Base-by-base conservation (phyloP, 225 moss, liverwort and hornwort species). In the Polytrichum commune region DNA sequence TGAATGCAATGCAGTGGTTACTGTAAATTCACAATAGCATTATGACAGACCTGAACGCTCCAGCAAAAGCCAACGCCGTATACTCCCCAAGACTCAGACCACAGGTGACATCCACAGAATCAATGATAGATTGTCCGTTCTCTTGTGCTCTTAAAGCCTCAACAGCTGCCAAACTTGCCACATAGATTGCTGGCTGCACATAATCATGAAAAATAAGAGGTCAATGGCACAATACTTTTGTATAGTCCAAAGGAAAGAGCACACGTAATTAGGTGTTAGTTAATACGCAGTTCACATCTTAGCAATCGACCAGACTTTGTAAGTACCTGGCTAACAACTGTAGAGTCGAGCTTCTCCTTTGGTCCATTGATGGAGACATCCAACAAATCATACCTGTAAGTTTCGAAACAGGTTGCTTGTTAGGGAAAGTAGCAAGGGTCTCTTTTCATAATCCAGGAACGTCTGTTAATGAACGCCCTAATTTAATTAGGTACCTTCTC, bases 71-170 rank as follows among this genome's bases (percentile, higher is more conserved):
- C 68, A 99, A 87, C 38, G 98, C 98, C 53, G 95, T 99, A 79
- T 99, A 99, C 75, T 99, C 98, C 74, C 95, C 98, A 29, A 99
- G 91, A 69, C 98, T 99, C 72, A 99, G 81, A 63, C 98, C 98
- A 76, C 95, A 95, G 18, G 98, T 90, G 58, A 99, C 98, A 64
- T 99, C 90, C 60, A 95, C 98, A 57, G 93, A 84, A 73, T 95
- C 91, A 69, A 95, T 88, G 55, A 93, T 84, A 63, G 86, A 88
- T 84, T 95, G 93, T 38, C 98, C 98, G 35, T 90, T 93, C 69
- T 89, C 93, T 83, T 83, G 86, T 24, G 89, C 95, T 81, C 90
- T 88, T 64, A 88, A 78, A 29, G 90, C 92, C 80, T 98, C 98
- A 54, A 98, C 90, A 63, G 98, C 98, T 67, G 98, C 98, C 75